Conservation (phyloP, 1,284 basidiomycete genomes). For the Moesziomyces sp. region DNA sequence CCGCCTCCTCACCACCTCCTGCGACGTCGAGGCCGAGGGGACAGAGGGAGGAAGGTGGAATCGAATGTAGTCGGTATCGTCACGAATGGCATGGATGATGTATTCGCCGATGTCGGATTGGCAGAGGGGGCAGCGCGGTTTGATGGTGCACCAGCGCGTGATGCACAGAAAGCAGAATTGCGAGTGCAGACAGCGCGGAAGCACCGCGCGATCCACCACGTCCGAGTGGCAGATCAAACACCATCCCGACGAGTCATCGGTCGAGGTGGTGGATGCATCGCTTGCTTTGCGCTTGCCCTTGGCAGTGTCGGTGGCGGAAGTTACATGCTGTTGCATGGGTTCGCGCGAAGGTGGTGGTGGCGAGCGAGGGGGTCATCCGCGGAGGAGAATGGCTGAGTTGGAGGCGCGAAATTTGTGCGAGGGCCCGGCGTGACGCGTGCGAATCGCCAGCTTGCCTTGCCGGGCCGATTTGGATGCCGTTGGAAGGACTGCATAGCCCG, state of each 20-base stretch:
- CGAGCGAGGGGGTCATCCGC: too few relatives aligned
- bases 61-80: constrained; percentile 59
- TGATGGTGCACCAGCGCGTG: constrained; percentile 60
- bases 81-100: constrained; percentile 61
- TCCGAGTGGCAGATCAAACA: constrained; percentile 65
- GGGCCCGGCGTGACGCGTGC: too few relatives aligned
- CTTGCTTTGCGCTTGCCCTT: too few relatives aligned
- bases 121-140: constrained; percentile 65
- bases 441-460: too few relatives aligned
- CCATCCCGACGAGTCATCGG: constrained; percentile 23
- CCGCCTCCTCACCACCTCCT: background rate
- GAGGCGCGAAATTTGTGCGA: too few relatives aligned
- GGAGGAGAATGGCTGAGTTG: too few relatives aligned
- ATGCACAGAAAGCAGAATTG: constrained; percentile 68
- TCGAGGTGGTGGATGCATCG: background rate
- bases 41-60: constrained; percentile 46
- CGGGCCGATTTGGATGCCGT: too few relatives aligned
- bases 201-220: constrained; percentile 61
- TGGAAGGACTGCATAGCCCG: too few relatives aligned
- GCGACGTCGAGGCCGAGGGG: background rate
- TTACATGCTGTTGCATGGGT: too few relatives aligned
- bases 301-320: too few relatives aligned
- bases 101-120: constrained; percentile 50
- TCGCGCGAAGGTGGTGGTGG: too few relatives aligned
- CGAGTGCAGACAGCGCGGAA: constrained; percentile 62